Percentiles rank a stretch among this genome's conserved stretches.
Evolutionary conservation across 2,329 filamentous ascomycete species (phyloP).

Genomic region (Colletotrichum sp.): DNA sequence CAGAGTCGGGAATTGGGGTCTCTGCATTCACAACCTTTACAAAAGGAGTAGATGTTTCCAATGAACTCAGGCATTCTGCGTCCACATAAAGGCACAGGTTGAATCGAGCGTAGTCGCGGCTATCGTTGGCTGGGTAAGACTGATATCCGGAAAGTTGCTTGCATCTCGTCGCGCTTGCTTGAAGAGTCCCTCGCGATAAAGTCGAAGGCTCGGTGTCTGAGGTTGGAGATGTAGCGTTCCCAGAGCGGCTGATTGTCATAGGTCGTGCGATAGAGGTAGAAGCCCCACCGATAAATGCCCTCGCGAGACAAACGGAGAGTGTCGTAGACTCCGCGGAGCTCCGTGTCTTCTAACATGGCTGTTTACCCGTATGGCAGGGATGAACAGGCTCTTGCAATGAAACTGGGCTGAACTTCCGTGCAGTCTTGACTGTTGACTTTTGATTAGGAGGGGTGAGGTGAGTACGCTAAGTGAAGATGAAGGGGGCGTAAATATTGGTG

Average conservation of each 20-base stretch:
- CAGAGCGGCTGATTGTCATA: background rate
- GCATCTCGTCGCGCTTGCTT: background rate
- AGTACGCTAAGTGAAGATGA: background rate
- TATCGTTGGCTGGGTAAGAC: background rate
- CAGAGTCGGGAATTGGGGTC: fast-evolving
- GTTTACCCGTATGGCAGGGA: fast-evolving
- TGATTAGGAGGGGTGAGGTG: background rate
- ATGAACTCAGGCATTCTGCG: background rate
- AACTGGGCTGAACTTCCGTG: background rate
- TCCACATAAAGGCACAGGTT: background rate
- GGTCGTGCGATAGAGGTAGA: background rate
- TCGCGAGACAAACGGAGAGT: background rate
- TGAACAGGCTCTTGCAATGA: background rate
- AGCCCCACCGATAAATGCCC: background rate
- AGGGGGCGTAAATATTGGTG: no score
- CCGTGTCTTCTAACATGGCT: background rate
- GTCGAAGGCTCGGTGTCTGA: background rate
- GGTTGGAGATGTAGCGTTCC: background rate
- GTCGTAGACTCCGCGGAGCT: background rate
- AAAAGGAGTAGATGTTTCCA: background rate
- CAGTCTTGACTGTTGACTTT: no score
- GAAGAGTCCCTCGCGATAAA: background rate
- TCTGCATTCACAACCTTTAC: background rate
- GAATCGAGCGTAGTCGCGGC: background rate
- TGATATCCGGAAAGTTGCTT: background rate